Percentiles rank a stretch among this genome's conserved stretches.
phyloP scores from a whole-genome alignment of 805 yeast genomes.

The Wickerhamomyces rabaulensis region DNA sequence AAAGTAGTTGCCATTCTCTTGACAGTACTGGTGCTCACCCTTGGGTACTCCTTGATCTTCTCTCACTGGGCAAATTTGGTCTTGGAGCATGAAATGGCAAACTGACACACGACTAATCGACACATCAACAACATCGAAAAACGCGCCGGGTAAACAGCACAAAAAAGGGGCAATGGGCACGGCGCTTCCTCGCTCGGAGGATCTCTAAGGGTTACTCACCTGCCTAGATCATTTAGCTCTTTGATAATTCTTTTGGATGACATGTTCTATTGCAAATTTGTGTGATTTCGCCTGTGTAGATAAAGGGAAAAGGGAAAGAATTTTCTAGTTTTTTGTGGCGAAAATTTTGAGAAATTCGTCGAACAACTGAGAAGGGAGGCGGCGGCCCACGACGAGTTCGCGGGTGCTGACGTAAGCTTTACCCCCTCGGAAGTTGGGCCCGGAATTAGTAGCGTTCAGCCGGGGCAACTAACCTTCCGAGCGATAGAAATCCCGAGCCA shows the following conservation, averaged over 20 bases:
- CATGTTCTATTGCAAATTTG: slow-evolving; percentile 7
- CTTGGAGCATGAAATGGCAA: background rate
- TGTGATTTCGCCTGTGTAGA: background rate
- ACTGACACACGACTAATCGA: background rate
- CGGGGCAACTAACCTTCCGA: background rate
- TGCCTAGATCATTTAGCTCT: slow-evolving; percentile 91
- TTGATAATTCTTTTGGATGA: slow-evolving; percentile 94
- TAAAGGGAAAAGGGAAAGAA: background rate
- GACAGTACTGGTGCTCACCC: background rate
- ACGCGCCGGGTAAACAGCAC: background rate
- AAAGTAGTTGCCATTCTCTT: background rate
- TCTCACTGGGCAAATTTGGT: background rate
- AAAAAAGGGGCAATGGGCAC: background rate
- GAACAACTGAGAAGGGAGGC: background rate
- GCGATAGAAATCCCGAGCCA: too few species aligned
- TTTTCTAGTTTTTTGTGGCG: slow-evolving; percentile 1
- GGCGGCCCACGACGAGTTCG: background rate
- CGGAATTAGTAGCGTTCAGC: background rate
- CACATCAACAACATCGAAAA: background rate
- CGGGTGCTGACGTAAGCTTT: background rate
- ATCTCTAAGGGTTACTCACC: slow-evolving; percentile 45
- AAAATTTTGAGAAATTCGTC: background rate
- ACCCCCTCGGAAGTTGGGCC: too few species aligned
- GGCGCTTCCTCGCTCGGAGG: background rate
- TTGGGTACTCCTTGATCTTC: background rate